phyloP scores from a whole-genome alignment of 495 filamentous ascomycete species.

The Penicillium paradoxum region DNA sequence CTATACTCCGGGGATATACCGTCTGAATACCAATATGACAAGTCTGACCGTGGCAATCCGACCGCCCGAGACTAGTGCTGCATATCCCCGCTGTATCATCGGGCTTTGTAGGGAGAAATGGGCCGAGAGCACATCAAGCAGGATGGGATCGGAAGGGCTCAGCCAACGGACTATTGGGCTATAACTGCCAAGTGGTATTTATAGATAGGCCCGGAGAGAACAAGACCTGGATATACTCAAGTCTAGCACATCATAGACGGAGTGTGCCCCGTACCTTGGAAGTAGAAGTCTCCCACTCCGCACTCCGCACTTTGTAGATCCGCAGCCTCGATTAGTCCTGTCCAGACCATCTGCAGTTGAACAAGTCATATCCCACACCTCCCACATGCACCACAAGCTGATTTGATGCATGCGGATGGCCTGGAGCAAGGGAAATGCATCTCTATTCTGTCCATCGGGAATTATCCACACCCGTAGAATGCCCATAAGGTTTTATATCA shows the following conservation, averaged over 20 bases:
- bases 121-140: background rate
- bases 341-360: background rate
- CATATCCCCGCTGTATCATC: background rate
- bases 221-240: background rate
- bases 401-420: background rate
- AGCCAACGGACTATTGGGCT: background rate
- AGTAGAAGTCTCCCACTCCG: too few species aligned
- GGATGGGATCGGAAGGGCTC: background rate
- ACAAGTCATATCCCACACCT: background rate
- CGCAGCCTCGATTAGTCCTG: too few species aligned
- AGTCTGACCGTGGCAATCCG: background rate
- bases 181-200: background rate
- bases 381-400: background rate
- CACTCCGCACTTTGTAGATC: too few species aligned
- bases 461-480: too few species aligned
- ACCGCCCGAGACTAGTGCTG: background rate
- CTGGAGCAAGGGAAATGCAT: too few species aligned
- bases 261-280: too few species aligned
- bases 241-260: constrained; percentile 6
- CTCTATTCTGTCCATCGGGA: too few species aligned
- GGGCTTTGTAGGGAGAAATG: background rate
- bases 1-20: background rate
- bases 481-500: too few species aligned
- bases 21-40: background rate
- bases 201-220: background rate